Evolutionary conservation across 2,329 filamentous ascomycete species (phyloP), one percentile per base, ranked within the genome.

Genomic region (Colletotrichum euphorbiae): DNA sequence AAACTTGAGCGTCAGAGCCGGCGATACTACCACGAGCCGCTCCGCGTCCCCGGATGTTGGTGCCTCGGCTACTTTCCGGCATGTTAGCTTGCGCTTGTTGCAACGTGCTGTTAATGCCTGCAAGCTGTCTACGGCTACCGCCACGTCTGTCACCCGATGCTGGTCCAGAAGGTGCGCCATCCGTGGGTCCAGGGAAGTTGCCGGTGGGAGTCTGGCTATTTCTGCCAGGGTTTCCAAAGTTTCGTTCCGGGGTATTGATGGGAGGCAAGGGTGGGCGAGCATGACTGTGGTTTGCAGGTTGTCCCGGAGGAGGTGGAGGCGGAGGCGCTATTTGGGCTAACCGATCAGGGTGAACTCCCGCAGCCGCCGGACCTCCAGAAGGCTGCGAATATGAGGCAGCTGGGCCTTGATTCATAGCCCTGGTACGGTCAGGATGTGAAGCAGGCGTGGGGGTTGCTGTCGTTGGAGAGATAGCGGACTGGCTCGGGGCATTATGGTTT

Each of bases 81-180:
- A 74, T 81, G 71, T 72, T 85, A 75, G 73, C 74, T 73, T 83
- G 84, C 1, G 82, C 82, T 75, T 86, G 83, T 71, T 86, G 84
- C 4, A 89, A 80, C 57, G 83, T 87, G 69, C 78, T 88, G 71
- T 89, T 88, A 67, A 91, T 90, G 51, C 85, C 84, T 12, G 84
- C 84, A 33, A 90, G 79, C 72, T 90, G 86, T 65, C 87, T 81
- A 67, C 82, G 66, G 36, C 66, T 69, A 4, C 66, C 66, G 21
- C 66, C 79, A 17, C 83, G 82, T 72, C 78, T 75, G 52, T 78
- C 76, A 48, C 73, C 76, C 51, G 73, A 58, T 1, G 74, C 73
- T 12, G 77, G 62, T 15, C 74, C 43, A 76, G 78, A n/a, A 54
- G 60, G 69, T 7, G 50, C 55, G 2, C 56, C 58, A 9, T 64